These are phyloP conservation scores for Myrica gale DNA, from an alignment of 306 rosid genomes.

Conservation along the genomic window DNA sequence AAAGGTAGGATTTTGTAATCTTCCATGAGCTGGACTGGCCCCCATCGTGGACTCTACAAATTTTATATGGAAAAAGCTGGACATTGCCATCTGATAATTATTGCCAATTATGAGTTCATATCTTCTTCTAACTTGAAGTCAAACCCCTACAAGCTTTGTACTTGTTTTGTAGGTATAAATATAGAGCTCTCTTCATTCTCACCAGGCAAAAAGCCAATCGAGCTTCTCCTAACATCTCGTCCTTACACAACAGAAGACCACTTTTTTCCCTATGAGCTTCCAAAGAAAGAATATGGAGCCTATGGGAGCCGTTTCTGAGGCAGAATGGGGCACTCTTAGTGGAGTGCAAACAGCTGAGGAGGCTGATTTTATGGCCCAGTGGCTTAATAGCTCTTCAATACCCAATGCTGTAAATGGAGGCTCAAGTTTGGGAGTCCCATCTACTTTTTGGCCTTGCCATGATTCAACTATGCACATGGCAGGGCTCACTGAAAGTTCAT, in stretches of 20 bases:
- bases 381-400: constrained; percentile 24
- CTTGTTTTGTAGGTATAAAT: neutral
- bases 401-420: constrained; percentile 25
- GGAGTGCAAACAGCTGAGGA: constrained; percentile 39
- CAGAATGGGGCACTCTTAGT: constrained; percentile 41
- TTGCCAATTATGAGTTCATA: neutral
- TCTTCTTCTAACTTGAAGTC: neutral
- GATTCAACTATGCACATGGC: constrained; percentile 33
- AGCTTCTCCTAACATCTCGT: neutral
- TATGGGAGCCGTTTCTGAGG: constrained; percentile 31
- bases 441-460: constrained; percentile 46
- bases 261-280: neutral
- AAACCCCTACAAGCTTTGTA: neutral
- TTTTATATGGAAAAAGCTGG: neutral
- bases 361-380: constrained; percentile 41
- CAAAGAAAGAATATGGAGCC: constrained; percentile 31
- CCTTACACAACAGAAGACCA: neutral
- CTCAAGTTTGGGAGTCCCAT: constrained; percentile 45
- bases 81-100: neutral
- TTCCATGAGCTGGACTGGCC: constrained; percentile 1
- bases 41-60: neutral
- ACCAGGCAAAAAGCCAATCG: constrained; percentile 13
- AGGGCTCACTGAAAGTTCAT: constrained; percentile 33
- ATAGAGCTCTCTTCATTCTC: neutral
- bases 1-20: constrained; percentile 1